Base-by-base conservation (phyloP, 305 asterid genomes). In the Fraxinus ornus region DNA sequence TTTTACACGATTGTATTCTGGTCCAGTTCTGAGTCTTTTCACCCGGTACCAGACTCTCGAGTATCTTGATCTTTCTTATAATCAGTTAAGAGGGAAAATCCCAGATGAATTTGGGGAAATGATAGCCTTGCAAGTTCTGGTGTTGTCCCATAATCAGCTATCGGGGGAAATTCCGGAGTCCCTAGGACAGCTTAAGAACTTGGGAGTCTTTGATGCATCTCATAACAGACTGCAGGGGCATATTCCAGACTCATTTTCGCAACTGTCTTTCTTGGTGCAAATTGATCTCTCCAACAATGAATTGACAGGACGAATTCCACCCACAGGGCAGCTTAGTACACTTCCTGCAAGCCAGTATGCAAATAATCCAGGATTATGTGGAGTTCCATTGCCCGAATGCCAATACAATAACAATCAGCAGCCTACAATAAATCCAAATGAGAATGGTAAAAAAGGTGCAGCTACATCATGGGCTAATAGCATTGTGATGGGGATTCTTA, bases 181-280 rank as follows among this genome's bases (percentile, higher is more conserved):
- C 21, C 83, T 93, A 77, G 98, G 98, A 12, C 89, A 90, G 87
- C 84, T 95, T 33, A 95, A 91, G 92, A 92, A 95, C 83, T 75
- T 93, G 7, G 98, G 98, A 13, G 98, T 95, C 26, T 93, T 93
- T 68, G 98, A 93, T 80, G 98, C 98, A 2, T 95, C 98, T 2
- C 94, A 93, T 44, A 93, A 93, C 84, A 86, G 98, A 81, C 32
- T 95, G 17, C 98, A 93, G 86, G 98, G 98, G 0, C 94, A 87
- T 47, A 92, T 95, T 44, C 98, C 97, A 0, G 98, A 92, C 35
- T 91, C 98, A 0, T 95, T 95, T 79, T 90, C 97, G 0, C 90
- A 87, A 41, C 88, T 93, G 3, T 92, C 98, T 3, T 95, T 95
- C 77, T 76, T 95, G 74, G 98, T 95, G 41, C 98, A 95, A 83